Percentiles rank a stretch among this genome's conserved stretches.
Evolutionary conservation across 768 basidiomycete genomes (phyloP).

Genomic region (Termitomyces sp.): DNA sequence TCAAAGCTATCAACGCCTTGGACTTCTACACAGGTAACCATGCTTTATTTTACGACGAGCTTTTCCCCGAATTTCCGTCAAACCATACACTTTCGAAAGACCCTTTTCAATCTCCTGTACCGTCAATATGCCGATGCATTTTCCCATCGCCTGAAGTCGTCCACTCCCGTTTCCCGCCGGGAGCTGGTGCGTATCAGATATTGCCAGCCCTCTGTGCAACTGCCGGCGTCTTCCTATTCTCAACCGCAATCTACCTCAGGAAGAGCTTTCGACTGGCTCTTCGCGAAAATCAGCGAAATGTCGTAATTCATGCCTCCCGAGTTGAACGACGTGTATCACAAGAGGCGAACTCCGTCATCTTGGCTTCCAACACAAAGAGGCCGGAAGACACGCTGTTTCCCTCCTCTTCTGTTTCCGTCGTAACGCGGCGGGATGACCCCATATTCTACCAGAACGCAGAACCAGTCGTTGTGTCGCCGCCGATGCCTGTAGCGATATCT

Average conservation of each 20-base stretch:
- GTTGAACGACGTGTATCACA: not conserved
- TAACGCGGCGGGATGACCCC: not conserved
- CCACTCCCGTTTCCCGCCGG: not conserved
- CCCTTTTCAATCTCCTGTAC: not conserved
- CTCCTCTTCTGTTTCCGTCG: not conserved
- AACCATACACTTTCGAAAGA: not conserved
- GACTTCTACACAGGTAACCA: conserved; percentile 8
- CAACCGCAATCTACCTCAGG: not conserved
- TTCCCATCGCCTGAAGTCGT: not conserved
- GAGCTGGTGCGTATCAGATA: not conserved
- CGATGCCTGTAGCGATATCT: not conserved
- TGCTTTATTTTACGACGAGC: not conserved
- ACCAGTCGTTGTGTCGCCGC: not conserved
- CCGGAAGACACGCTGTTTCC: not conserved
- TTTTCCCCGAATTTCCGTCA: not conserved
- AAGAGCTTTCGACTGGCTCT: not conserved
- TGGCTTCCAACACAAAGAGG: not conserved
- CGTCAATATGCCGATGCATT: not conserved
- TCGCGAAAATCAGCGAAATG: not conserved
- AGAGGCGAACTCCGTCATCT: not conserved
- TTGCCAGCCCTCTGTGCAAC: not conserved
- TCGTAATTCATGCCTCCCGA: not conserved
- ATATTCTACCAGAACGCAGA: not conserved
- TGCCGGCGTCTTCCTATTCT: not conserved
- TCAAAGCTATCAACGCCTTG: conserved; percentile 1